Percentiles rank a stretch among this genome's conserved stretches.
Evolutionary conservation across 768 basidiomycete genomes (phyloP).

Genomic region (Leucocoprinus sp.): DNA sequence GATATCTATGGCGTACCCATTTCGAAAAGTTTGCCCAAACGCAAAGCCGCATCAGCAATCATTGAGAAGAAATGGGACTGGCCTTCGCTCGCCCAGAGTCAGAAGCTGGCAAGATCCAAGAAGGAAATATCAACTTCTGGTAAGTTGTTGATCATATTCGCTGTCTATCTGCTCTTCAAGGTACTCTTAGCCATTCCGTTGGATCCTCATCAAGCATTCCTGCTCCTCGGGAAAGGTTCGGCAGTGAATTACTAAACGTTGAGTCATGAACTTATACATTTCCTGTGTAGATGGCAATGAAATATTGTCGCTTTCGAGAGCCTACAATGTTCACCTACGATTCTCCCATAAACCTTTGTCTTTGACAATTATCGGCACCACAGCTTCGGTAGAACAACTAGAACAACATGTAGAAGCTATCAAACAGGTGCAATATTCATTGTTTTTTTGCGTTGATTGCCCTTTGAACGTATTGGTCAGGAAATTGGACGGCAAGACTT

Average conservation of each 20-base stretch:
- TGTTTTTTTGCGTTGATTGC: background rate
- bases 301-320: slow-evolving; percentile 48
- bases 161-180: slow-evolving; percentile 7
- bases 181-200: slow-evolving; percentile 42
- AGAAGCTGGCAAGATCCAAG: slow-evolving; percentile 39
- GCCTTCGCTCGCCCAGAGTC: slow-evolving; percentile 49
- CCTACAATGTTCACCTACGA: slow-evolving; percentile 55
- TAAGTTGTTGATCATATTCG: slow-evolving; percentile 24
- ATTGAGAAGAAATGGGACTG: slow-evolving; percentile 64
- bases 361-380: slow-evolving; percentile 51
- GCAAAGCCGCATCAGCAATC: slow-evolving; percentile 36
- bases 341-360: slow-evolving; percentile 48
- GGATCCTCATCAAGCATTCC: slow-evolving; percentile 51
- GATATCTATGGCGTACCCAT: slow-evolving; percentile 35
- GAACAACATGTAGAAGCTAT: slow-evolving; percentile 37
- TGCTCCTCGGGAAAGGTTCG: slow-evolving; percentile 66
- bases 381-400: slow-evolving; percentile 41
- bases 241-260: slow-evolving; percentile 1
- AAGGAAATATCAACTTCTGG: slow-evolving; percentile 40
- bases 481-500: slow-evolving; percentile 29
- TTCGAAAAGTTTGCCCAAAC: slow-evolving; percentile 27
- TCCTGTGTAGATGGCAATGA: slow-evolving; percentile 49
- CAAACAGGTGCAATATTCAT: slow-evolving; percentile 34
- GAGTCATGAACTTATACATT: slow-evolving; percentile 5
- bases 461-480: slow-evolving; percentile 20